Base-by-base conservation (phyloP, 2,329 filamentous ascomycete species). In the Colletotrichum graminicola region DNA sequence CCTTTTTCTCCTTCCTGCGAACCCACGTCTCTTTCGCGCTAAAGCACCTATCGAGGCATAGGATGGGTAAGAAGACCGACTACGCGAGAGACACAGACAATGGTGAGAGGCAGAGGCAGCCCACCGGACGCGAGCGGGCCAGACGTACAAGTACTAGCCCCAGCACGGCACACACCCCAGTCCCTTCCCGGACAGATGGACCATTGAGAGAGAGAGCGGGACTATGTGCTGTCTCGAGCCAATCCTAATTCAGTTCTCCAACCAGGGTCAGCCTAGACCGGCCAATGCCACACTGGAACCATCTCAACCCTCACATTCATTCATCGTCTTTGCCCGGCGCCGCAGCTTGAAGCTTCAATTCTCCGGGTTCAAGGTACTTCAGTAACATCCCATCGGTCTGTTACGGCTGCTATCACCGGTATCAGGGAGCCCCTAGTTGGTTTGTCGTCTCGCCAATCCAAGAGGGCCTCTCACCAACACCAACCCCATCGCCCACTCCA, bases 61-160 rank as follows among this genome's bases (percentile, higher is more conserved):
- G 67, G 47, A 32, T 45, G 39, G 3, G 56, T 14, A 39, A 34
- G 39, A 54, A 55, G 39, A 26, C 49, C 43, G 39, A 26, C 49
- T 55, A 39, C 39, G 26, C 23, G 21, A 26, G 60, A 45, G 23
- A 29, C n/a, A 62, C 32, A 29, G n/a, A 12, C 21, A 59, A 36
- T 29, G 41, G 32, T 45, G 56, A 49, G 67, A 61, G 62, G 66
- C n/a, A 69, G 67, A 70, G 67, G 62, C 67, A 70, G 67, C 67
- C 63, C 67, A 45, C 57, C 41, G 43, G 11, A 59, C 56, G 68
- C 51, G 56, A 62, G 64, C 67, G 43, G 64, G 67, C 49, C 34
- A 71, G 43, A 54, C 56, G 64, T 64, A 39, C 67, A 54, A 51
- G 64, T 64, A 39, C 67, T 71, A 67, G 57, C 41, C 57, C 52